phyloP scores from a whole-genome alignment of 441 rosid species.

The Isatis lusitanica region DNA sequence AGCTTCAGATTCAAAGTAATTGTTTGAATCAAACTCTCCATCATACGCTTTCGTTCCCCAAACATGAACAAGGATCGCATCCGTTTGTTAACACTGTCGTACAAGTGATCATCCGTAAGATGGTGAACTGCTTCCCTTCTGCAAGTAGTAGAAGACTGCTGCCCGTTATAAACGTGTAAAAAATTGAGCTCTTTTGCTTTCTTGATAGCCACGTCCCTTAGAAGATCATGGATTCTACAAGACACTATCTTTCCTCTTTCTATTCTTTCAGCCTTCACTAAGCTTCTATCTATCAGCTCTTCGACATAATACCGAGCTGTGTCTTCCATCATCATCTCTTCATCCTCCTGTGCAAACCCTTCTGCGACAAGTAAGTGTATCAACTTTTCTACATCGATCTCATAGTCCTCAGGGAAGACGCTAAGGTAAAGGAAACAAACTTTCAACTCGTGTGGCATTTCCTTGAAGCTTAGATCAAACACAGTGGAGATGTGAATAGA shows the following conservation, averaged over 20 bases:
- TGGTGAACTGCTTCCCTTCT: conserved; percentile 4
- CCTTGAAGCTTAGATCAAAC: conserved; percentile 23
- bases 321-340: conserved; percentile 10
- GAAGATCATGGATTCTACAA: conserved; percentile 27
- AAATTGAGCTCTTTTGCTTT: conserved; percentile 27
- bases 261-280: background rate
- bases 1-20: too few species aligned
- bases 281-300: conserved; percentile 24
- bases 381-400: conserved; percentile 1
- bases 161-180: background rate
- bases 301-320: background rate
- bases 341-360: conserved; percentile 11
- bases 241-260: background rate
- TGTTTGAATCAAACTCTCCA: too few species aligned
- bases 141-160: background rate
- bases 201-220: conserved; percentile 17
- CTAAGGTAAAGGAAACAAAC: conserved; percentile 29
- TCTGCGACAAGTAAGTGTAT: conserved; percentile 19
- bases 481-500: background rate
- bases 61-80: conserved; percentile 32
- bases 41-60: too few species aligned
- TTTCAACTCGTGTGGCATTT: background rate
- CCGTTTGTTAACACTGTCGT: background rate
- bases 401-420: conserved; percentile 27
- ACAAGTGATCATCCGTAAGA: background rate